Conservation (phyloP, 2,329 filamentous ascomycete genomes). For the Epicoccum nigrum region DNA sequence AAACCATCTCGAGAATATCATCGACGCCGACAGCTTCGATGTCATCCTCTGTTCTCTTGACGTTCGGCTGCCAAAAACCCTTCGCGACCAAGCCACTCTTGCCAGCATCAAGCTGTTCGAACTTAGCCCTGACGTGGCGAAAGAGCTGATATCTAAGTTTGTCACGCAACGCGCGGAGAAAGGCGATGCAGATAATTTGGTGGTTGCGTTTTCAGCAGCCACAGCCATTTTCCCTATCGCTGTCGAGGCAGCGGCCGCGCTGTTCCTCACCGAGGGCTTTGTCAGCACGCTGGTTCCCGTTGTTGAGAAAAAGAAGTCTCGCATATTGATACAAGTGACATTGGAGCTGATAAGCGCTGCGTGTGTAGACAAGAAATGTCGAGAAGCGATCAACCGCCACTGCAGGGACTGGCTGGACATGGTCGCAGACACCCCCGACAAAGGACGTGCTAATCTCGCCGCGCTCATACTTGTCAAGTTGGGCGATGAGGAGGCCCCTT, state of each 20-base stretch:
- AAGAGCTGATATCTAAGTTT: constrained; percentile 73
- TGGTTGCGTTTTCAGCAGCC: constrained; percentile 92
- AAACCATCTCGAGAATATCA: constrained; percentile 61
- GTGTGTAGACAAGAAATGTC: constrained; percentile 81
- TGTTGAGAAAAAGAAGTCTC: constrained; percentile 81
- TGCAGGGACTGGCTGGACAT: constrained; percentile 87
- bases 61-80: constrained; percentile 73
- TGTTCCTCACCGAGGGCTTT: constrained; percentile 91
- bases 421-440: constrained; percentile 72
- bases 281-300: constrained; percentile 76
- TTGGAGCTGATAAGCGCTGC: constrained; percentile 90
- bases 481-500: constrained; percentile 48
- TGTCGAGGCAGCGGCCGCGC: constrained; percentile 72
- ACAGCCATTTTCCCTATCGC: constrained; percentile 86
- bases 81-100: constrained; percentile 82
- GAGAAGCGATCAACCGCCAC: constrained; percentile 82
- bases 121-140: constrained; percentile 72
- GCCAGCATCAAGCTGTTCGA: constrained; percentile 85
- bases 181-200: constrained; percentile 84
- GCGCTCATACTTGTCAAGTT: constrained; percentile 63
- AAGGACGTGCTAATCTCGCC: constrained; percentile 58
- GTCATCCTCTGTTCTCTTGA: constrained; percentile 87
- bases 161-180: constrained; percentile 74
- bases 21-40: constrained; percentile 79
- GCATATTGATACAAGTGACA: constrained; percentile 83